phyloP scores from a whole-genome alignment of 192 early-diverging fungal species.

The Tieghemiomyces parasiticus region DNA sequence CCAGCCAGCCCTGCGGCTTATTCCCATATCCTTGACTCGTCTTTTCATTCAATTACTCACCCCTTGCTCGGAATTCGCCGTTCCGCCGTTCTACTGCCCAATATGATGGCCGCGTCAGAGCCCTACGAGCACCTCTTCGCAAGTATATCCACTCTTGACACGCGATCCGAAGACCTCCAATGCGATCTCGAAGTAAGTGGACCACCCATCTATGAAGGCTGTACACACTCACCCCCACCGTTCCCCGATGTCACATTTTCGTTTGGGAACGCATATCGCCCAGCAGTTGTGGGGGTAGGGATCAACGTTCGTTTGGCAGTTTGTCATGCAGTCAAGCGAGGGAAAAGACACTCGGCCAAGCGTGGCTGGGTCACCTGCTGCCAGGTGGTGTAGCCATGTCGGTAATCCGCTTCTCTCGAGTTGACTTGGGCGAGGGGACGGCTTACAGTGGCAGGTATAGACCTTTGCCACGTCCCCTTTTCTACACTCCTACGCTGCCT shows the following conservation, averaged over 20 bases:
- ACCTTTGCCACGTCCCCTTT: too few relatives aligned
- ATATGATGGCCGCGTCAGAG: background rate
- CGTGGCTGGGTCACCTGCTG: too few relatives aligned
- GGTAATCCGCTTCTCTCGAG: too few relatives aligned
- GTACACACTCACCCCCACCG: background rate
- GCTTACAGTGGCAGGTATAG: too few relatives aligned
- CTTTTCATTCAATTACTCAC: too few relatives aligned
- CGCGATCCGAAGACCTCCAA: background rate
- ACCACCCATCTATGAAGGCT: background rate
- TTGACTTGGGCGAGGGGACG: too few relatives aligned
- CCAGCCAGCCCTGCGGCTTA: too few relatives aligned
- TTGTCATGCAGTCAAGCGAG: background rate
- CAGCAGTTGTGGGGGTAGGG: background rate
- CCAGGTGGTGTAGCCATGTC: too few relatives aligned
- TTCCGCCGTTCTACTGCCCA: background rate
- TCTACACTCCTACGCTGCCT: too few relatives aligned
- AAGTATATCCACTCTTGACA: background rate
- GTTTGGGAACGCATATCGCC: background rate
- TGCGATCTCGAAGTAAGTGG: background rate
- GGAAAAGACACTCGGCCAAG: background rate
- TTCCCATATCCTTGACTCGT: too few relatives aligned
- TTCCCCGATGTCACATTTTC: background rate
- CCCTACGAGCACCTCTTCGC: background rate
- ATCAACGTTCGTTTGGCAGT: background rate
- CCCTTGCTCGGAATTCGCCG: too few relatives aligned